Evolutionary conservation across 768 basidiomycete genomes (phyloP), one percentile per base, ranked within the genome.

Genomic region (Russula abietina): DNA sequence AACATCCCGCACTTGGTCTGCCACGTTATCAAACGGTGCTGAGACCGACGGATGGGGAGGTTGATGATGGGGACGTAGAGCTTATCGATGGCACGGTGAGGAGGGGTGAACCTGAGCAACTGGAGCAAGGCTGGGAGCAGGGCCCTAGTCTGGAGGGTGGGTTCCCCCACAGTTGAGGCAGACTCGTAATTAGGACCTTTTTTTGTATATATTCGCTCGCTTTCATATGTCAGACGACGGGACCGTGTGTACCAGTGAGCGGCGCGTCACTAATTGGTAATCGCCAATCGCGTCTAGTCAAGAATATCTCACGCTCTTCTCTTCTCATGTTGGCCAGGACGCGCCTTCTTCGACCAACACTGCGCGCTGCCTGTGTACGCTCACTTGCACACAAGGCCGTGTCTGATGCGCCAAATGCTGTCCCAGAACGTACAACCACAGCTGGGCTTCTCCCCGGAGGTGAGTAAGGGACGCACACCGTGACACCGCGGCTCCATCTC

Each of bases 81-180:
- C 59, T 66, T 2, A 22, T 65, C 6, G 9, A 32, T 9, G 66
- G 74, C 28, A 76, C 78, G 3, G 75, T 77, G 17, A 69, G 62
- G 49, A 66, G 76, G 14, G 69, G 71, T 8, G 73, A 70, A 16
- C 69, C 70, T 16, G 68, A 65, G 1, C 60, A 70, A 3, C 52
- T 71, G 10, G 48, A 36, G 4, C 53, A 48, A 22, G 17, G 36
- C 8, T 68, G 67, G 67, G 62, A 67, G n/a, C 57, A 28, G 24
- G 57, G 58, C 39, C 48, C 53, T 14, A 50, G 58, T 45, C 24
- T 30, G 32, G 58, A 64, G 49, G 38, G 22, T 3, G 57, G 38
- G 3, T 12, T 2, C 16, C 6, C 10, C 48, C 26, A 54, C 16
- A 39, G 14, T n/a, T 53, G 41, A n/a, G n/a, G n/a, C n/a, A n/a